phyloP scores from a whole-genome alignment of 306 rosid species.

The Luffa acutangula region DNA sequence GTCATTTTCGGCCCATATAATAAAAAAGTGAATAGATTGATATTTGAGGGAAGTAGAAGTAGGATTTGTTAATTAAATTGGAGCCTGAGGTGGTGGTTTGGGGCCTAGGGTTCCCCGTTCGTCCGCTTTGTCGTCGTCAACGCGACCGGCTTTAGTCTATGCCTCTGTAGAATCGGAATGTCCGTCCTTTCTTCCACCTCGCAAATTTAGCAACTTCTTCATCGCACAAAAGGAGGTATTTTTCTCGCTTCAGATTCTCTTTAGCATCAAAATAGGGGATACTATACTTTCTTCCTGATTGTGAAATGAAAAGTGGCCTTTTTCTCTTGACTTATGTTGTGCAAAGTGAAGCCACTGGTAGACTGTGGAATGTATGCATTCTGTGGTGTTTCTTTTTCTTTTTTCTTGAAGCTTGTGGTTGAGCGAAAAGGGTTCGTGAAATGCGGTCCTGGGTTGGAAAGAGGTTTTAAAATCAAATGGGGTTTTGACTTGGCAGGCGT shows the following conservation, averaged over 20 bases:
- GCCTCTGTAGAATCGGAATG: background rate
- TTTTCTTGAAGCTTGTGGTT: background rate
- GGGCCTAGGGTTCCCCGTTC: constrained; percentile 13
- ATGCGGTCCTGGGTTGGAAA: background rate
- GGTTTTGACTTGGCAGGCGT: background rate
- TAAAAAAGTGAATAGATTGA: background rate
- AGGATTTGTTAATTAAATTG: background rate
- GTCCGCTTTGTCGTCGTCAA: constrained; percentile 2
- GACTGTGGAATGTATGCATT: background rate
- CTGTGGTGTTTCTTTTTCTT: background rate
- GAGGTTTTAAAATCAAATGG: background rate
- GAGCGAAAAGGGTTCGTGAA: background rate
- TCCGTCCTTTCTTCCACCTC: background rate
- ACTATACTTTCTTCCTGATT: background rate
- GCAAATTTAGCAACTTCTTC: background rate
- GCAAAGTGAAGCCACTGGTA: background rate
- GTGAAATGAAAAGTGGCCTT: constrained; percentile 1
- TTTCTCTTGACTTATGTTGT: background rate
- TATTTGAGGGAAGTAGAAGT: background rate
- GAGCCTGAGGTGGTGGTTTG: background rate
- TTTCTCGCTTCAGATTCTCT: background rate
- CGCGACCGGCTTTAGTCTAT: background rate
- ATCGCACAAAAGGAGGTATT: background rate
- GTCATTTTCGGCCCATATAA: background rate
- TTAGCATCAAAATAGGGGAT: background rate